Evolutionary conservation across 2,329 filamentous ascomycete genomes (phyloP).

Genomic region (Arthroderma sp.): DNA sequence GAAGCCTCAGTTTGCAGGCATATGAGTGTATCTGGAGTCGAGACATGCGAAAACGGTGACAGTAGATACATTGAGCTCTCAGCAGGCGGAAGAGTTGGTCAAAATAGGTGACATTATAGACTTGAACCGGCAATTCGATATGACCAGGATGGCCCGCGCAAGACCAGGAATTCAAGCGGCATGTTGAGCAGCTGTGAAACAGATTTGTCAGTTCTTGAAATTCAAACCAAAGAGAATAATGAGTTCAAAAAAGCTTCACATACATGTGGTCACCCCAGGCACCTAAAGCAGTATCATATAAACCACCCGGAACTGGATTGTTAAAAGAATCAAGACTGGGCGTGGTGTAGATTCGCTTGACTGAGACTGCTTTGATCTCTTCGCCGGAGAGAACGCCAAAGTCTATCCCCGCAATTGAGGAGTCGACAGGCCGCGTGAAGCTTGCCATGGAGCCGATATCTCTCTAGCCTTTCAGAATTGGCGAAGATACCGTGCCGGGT

Average conservation of each 20-base stretch:
- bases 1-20: constrained; percentile 68
- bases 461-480: not conserved
- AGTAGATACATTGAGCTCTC: constrained; percentile 80
- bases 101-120: constrained; percentile 95
- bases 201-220: constrained; percentile 11
- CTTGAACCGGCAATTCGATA: constrained; percentile 81
- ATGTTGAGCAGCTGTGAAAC: constrained; percentile 69
- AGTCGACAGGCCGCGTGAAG: constrained; percentile 62
- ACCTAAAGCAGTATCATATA: constrained; percentile 85
- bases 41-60: constrained; percentile 71
- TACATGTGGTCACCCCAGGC: constrained; percentile 78
- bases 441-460: constrained; percentile 25
- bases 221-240: constrained; percentile 6
- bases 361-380: constrained; percentile 80
- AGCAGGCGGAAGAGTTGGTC: constrained; percentile 79
- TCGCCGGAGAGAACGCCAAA: constrained; percentile 72
- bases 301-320: constrained; percentile 76
- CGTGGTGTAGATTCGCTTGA: constrained; percentile 85
- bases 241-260: constrained; percentile 20
- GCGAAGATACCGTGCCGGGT: no score
- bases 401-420: constrained; percentile 72
- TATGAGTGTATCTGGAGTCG: constrained; percentile 64
- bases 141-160: constrained; percentile 93
- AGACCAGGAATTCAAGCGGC: constrained; percentile 63
- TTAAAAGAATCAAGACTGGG: constrained; percentile 87